Evolutionary conservation across 2,329 filamentous ascomycete genomes (phyloP).

Genomic region (Cladorrhinum sp.): DNA sequence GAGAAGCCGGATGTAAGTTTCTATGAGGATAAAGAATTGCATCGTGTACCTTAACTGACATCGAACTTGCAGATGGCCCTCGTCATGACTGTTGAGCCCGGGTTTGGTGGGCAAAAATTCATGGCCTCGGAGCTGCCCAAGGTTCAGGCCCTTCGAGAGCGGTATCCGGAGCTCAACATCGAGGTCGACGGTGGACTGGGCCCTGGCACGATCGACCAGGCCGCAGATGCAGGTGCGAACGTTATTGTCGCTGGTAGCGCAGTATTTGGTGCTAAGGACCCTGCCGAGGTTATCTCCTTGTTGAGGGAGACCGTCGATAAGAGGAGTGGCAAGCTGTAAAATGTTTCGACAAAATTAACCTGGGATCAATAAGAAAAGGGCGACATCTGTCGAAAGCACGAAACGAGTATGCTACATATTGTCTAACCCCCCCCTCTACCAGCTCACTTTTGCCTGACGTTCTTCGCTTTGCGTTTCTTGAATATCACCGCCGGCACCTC

Average conservation of each 20-base stretch:
- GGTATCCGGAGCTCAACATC: slow-evolving; percentile 91
- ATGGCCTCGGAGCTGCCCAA: slow-evolving; percentile 96
- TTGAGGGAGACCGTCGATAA: slow-evolving; percentile 77
- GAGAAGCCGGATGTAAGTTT: slow-evolving; percentile 85
- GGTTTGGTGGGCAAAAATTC: slow-evolving; percentile 97
- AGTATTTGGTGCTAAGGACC: slow-evolving; percentile 89
- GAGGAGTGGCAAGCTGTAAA: slow-evolving; percentile 41
- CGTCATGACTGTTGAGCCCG: slow-evolving; percentile 96
- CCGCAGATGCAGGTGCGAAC: slow-evolving; percentile 92
- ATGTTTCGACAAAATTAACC: too few species aligned
- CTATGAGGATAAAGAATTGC: too few species aligned
- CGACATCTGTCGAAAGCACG: not conserved
- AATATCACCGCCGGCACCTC: slow-evolving; percentile 58
- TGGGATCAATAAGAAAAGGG: slow-evolving; percentile 28
- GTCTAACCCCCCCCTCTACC: not conserved
- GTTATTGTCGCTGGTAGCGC: slow-evolving; percentile 97
- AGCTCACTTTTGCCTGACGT: slow-evolving; percentile 54
- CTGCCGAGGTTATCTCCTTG: slow-evolving; percentile 78
- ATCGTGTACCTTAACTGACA: slow-evolving; percentile 2
- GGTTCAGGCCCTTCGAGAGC: slow-evolving; percentile 75
- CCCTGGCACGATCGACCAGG: slow-evolving; percentile 84
- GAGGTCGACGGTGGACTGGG: slow-evolving; percentile 91
- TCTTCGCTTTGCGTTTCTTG: slow-evolving; percentile 75
- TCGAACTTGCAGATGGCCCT: slow-evolving; percentile 75
- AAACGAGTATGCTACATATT: slow-evolving; percentile 3